Conservation (phyloP, 768 basidiomycete genomes). For the Trametes cingulata region DNA sequence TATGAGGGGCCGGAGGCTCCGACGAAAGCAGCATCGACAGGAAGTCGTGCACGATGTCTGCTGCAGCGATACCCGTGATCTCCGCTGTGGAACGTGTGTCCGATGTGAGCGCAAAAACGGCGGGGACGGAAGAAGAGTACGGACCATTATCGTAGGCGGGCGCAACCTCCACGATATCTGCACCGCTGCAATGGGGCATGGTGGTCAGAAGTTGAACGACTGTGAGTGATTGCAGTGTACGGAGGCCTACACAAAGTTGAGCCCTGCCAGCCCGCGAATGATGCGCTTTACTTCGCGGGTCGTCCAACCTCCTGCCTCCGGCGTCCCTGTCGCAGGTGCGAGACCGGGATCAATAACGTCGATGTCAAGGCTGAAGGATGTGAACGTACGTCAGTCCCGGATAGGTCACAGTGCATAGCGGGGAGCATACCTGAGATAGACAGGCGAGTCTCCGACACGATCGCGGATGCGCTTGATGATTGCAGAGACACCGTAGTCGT, state of each 20-base stretch:
- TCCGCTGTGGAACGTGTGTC: conserved; percentile 44
- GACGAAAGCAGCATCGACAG: conserved; percentile 57
- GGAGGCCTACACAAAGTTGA: conserved; percentile 72
- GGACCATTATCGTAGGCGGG: conserved; percentile 72
- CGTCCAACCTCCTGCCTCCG: conserved; percentile 85
- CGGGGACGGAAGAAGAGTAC: conserved; percentile 18
- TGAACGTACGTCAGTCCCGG: background rate
- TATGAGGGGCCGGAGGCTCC: conserved; percentile 37
- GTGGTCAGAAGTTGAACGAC: background rate
- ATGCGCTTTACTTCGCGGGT: conserved; percentile 80
- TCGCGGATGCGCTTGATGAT: conserved; percentile 71
- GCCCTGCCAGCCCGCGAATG: conserved; percentile 72
- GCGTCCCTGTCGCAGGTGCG: conserved; percentile 83
- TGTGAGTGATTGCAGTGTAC: background rate
- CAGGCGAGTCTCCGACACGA: conserved; percentile 72
- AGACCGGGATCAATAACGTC: conserved; percentile 82
- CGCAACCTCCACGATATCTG: conserved; percentile 73
- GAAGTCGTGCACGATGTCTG: conserved; percentile 69
- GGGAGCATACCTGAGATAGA: conserved; percentile 59
- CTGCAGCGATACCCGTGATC: conserved; percentile 67
- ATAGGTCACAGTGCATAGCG: background rate
- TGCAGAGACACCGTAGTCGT: conserved; percentile 70
- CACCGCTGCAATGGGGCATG: conserved; percentile 45
- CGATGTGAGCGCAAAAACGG: background rate
- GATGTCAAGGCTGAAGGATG: conserved; percentile 62